Percentiles rank a stretch among this genome's conserved stretches.
Evolutionary conservation across 257 asterid species (phyloP).

Genomic region (Rehmannia glutinosa): DNA sequence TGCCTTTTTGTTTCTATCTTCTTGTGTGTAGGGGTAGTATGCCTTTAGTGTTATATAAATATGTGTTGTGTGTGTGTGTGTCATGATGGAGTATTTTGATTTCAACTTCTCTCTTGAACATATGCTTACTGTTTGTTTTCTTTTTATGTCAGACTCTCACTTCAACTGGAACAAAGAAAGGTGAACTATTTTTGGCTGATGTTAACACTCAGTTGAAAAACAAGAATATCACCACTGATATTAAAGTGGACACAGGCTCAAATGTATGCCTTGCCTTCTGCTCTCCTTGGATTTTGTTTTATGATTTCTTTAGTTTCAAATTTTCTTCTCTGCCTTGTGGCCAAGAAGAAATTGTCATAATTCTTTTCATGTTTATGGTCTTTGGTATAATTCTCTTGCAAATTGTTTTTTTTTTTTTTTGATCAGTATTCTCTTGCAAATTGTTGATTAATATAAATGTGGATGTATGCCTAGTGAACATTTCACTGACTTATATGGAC

Average conservation of each 20-base stretch:
- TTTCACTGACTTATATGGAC: slow-evolving; percentile 12
- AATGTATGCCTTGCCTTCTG: slow-evolving; percentile 27
- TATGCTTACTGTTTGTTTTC: background rate
- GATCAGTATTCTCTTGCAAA: too few species aligned
- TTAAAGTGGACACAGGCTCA: slow-evolving; percentile 60
- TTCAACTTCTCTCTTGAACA: background rate
- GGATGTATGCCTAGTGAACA: background rate
- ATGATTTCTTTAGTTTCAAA: background rate
- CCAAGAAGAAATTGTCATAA: background rate
- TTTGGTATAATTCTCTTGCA: background rate
- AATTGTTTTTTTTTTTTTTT: too few species aligned
- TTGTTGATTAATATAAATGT: background rate
- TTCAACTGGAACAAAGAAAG: slow-evolving; percentile 57
- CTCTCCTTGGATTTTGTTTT: background rate
- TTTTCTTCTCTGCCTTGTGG: background rate
- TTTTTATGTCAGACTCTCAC: slow-evolving; percentile 40
- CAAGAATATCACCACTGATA: slow-evolving; percentile 57
- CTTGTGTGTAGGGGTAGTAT: too few species aligned
- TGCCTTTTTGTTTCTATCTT: too few species aligned
- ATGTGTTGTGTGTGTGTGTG: background rate
- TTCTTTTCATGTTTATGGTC: background rate
- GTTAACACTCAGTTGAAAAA: slow-evolving; percentile 56
- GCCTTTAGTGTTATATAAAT: too few species aligned
- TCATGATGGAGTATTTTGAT: background rate
- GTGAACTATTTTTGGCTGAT: slow-evolving; percentile 62